Evolutionary conservation across 768 basidiomycete species (phyloP).

Genomic region (Leccinum pellstonianum): DNA sequence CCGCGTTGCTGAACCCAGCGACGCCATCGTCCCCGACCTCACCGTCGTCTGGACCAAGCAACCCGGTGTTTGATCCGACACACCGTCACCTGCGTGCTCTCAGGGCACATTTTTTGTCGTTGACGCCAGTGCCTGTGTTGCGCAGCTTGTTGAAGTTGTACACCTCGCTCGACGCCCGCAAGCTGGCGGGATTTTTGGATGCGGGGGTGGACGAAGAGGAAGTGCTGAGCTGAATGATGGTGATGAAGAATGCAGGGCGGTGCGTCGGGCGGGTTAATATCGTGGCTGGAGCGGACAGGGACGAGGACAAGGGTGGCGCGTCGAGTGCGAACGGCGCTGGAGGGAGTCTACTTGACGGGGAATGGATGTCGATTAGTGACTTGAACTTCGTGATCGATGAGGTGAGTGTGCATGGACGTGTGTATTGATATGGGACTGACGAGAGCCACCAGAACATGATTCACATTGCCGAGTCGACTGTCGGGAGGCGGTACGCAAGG

Average conservation of each 20-base stretch:
- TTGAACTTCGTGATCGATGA: slow-evolving; percentile 94
- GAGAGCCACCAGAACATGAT: slow-evolving; percentile 72
- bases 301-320: slow-evolving; percentile 27
- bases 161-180: slow-evolving; percentile 87
- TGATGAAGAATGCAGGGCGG: slow-evolving; percentile 85
- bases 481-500: slow-evolving; percentile 89
- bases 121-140: slow-evolving; percentile 77
- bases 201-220: slow-evolving; percentile 78
- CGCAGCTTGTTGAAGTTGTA: slow-evolving; percentile 94
- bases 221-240: slow-evolving; percentile 96
- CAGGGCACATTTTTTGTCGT: slow-evolving; percentile 75
- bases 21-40: slow-evolving; percentile 34
- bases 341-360: slow-evolving; percentile 74
- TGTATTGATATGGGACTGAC: neutral
- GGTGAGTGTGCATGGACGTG: slow-evolving; percentile 43
- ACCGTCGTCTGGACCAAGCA: slow-evolving; percentile 21
- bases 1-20: slow-evolving; percentile 42
- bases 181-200: slow-evolving; percentile 89
- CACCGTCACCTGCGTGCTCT: slow-evolving; percentile 84
- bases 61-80: slow-evolving; percentile 56
- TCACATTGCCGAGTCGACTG: slow-evolving; percentile 91
- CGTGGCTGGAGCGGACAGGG: slow-evolving; percentile 45
- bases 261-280: slow-evolving; percentile 50
- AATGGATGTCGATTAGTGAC: slow-evolving; percentile 87
- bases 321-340: slow-evolving; percentile 15